Evolutionary conservation across 148 eudicot species (phyloP).

Genomic region (Camellia japonica): DNA sequence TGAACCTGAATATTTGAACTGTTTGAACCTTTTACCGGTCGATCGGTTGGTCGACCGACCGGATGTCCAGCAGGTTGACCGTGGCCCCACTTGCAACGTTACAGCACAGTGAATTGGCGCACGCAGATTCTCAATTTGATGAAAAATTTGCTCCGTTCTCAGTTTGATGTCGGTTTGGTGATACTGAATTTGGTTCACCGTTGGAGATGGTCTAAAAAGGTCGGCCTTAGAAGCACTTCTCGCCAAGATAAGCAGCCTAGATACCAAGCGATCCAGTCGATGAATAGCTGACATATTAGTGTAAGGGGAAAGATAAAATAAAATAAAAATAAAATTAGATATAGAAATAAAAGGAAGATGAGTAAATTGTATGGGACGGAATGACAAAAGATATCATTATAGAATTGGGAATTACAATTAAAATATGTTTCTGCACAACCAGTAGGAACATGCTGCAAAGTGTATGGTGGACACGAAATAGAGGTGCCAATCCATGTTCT

Average conservation of each 20-base stretch:
- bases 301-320: constrained; percentile 39
- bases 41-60: too few relatives aligned
- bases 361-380: background rate
- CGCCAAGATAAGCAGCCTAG: constrained; percentile 90
- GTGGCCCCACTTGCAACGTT: too few relatives aligned
- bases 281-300: constrained; percentile 60
- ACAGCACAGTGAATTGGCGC: too few relatives aligned
- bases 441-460: background rate
- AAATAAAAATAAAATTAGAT: background rate
- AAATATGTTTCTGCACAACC: background rate
- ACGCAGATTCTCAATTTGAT: too few relatives aligned
- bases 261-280: constrained; percentile 92
- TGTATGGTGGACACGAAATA: constrained; percentile 73
- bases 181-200: too few relatives aligned
- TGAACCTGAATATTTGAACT: too few relatives aligned
- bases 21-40: too few relatives aligned
- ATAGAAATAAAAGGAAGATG: background rate
- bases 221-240: constrained; percentile 87
- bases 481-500: constrained; percentile 77
- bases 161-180: too few relatives aligned
- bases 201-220: constrained; percentile 20
- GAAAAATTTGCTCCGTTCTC: too few relatives aligned
- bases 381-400: background rate
- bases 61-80: too few relatives aligned
- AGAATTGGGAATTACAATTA: background rate